These are phyloP conservation scores for Vitis hybrid DNA, from an alignment of 177 flowering plant genomes.

Conservation along the genomic window DNA sequence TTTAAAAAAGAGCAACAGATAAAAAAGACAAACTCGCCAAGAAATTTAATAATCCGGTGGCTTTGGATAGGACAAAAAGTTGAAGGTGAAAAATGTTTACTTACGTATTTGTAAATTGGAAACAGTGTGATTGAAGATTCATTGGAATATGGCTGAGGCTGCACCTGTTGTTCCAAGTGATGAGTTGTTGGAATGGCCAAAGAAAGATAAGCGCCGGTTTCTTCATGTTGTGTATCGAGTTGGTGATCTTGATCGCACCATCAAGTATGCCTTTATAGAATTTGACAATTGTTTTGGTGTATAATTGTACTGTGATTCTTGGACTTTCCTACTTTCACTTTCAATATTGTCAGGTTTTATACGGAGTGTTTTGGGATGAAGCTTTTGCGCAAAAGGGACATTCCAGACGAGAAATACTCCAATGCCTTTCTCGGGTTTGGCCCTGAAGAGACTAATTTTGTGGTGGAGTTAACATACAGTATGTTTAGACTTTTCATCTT, in stretches of 20 bases:
- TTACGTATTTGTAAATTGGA: neutral
- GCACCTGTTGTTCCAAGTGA: conserved; percentile 24
- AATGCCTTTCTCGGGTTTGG: conserved; percentile 99
- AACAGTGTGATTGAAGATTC: conserved; percentile 3
- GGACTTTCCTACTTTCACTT: neutral
- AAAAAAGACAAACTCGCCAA: too few relatives aligned
- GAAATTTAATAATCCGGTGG: too few relatives aligned
- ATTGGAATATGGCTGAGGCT: conserved; percentile 47
- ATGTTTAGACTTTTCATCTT: conserved; percentile 19
- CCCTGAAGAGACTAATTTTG: conserved; percentile 82
- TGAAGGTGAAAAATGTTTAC: too few relatives aligned
- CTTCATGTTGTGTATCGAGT: conserved; percentile 88
- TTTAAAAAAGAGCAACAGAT: too few relatives aligned
- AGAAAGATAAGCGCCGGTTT: conserved; percentile 73
- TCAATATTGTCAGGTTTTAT: conserved; percentile 59
- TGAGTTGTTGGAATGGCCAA: conserved; percentile 71
- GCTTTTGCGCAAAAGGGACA: conserved; percentile 83
- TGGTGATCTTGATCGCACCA: conserved; percentile 83
- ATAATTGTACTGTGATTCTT: neutral
- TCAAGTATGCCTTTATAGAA: conserved; percentile 44
- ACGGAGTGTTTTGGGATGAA: conserved; percentile 94
- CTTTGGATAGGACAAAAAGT: too few relatives aligned
- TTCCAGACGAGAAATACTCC: conserved; percentile 96
- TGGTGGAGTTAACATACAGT: conserved; percentile 94
- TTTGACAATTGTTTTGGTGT: neutral